A percentile compares a stretch with the other conserved stretches of the same genome.
Evolutionary conservation across 2,329 filamentous ascomycete species (phyloP).

Genomic region (Penicillium sp.): DNA sequence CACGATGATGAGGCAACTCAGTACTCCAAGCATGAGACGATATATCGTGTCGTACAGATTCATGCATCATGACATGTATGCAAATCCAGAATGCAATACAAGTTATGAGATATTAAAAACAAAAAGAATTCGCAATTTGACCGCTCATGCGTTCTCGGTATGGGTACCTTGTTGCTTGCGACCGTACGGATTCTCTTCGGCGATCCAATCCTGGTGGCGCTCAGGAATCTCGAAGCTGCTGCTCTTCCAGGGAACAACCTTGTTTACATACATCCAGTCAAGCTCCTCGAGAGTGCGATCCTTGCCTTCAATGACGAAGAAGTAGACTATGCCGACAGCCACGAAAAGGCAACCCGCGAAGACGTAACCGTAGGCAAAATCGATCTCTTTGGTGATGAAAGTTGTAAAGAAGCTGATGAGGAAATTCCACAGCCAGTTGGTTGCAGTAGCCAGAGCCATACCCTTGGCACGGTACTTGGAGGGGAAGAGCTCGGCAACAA

Average conservation of each 20-base stretch:
- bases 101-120: constrained; percentile 30
- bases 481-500: constrained; percentile 46
- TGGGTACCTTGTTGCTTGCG: constrained; percentile 28
- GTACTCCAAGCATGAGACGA: constrained; percentile 12
- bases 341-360: constrained; percentile 70
- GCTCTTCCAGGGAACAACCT: constrained; percentile 61
- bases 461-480: constrained; percentile 64
- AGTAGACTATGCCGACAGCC: constrained; percentile 63
- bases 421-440: constrained; percentile 76
- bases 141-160: constrained; percentile 30
- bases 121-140: background rate
- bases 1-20: constrained; percentile 2
- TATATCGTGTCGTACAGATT: constrained; percentile 2
- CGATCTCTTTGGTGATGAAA: constrained; percentile 69
- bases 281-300: constrained; percentile 71
- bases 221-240: constrained; percentile 44
- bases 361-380: constrained; percentile 73
- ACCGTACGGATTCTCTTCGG: constrained; percentile 18
- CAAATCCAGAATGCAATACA: constrained; percentile 3
- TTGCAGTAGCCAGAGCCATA: constrained; percentile 75
- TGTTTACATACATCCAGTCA: constrained; percentile 69
- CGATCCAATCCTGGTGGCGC: constrained; percentile 17
- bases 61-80: constrained; percentile 7
- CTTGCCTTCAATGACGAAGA: constrained; percentile 73
- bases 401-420: constrained; percentile 73